Base-by-base conservation (phyloP, 257 asterid species). In the Solanum phureja region DNA sequence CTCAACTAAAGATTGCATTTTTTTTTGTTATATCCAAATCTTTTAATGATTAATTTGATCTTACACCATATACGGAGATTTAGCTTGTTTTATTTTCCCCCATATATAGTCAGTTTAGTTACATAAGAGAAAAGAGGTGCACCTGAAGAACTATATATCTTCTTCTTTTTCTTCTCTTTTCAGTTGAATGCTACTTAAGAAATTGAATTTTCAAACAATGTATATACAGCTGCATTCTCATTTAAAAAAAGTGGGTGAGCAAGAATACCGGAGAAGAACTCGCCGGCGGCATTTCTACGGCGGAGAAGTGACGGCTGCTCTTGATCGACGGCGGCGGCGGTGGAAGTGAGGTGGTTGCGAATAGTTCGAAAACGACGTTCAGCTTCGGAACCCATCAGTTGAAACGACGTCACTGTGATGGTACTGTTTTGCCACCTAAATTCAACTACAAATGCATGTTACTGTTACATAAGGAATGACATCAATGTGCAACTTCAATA, bases 321-420 rank as follows among this genome's bases (percentile, higher is more conserved):
- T 18, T 73, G 82, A 9, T 73, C 49, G 11, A 12, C 84, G 87
- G 76, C 60, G 60, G 8, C 77, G n/a, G 85, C 62, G 89, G 90
- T 33, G 88, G 90, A 79, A 33, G 82, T 73, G 72, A 94, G 88
- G 82, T 94, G 96, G 72, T 87, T 90, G 71, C 60, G 84, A 83
- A 94, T 64, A 19, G 87, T 84, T 34, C 87, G 90, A 71, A 94
- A 89, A 58, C 95, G 94, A 14, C 94, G 92, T 75, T 92, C 90
- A 87, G 91, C 90, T 73, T 29, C 77, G 12, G 93, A 87, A 83
- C 88, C 93, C 91, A 87, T 89, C 46, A 9, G 82, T 72, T 72
- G 81, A 34, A 72, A 72, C 81, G 81, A 72, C 81, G 44, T 16
- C 44, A 6, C 42, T 8, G 42, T 14, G 38, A 69, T 69, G 2